Percentiles rank a stretch among this genome's conserved stretches.
Conservation (phyloP, 1,139 yeast species). For the Geotrichum phurueaensis region DNA sequence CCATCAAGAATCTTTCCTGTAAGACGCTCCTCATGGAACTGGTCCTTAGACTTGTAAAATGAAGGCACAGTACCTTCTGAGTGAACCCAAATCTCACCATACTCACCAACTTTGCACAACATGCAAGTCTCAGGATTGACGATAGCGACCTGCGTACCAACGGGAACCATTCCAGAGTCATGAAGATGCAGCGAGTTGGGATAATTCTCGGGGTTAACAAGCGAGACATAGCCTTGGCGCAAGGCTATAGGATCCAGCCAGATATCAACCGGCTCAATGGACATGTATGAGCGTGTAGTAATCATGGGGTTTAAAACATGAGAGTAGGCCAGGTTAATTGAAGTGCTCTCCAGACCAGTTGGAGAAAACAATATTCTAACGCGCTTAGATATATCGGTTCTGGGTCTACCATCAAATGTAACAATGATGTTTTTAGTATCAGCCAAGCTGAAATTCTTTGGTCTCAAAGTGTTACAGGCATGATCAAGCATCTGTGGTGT, state of each 20-base stretch:
- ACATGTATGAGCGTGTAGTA: conserved; percentile 79
- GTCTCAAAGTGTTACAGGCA: conserved; percentile 58
- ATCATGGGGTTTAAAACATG: conserved; percentile 80
- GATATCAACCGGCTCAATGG: conserved; percentile 81
- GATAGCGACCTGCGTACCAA: conserved; percentile 86
- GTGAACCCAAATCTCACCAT: conserved; percentile 95
- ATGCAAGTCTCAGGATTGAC: conserved; percentile 87
- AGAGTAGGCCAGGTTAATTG: conserved; percentile 72
- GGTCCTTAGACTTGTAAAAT: conserved; percentile 50
- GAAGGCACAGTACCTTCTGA: conserved; percentile 74
- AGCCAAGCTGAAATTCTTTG: conserved; percentile 57
- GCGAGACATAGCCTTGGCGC: conserved; percentile 77
- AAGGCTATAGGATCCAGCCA: conserved; percentile 84
- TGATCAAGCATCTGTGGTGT: conserved; percentile 81
- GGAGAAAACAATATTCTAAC: conserved; percentile 60
- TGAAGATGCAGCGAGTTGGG: conserved; percentile 72
- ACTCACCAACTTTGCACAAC: conserved; percentile 85
- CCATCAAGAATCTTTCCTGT: conserved; percentile 56
- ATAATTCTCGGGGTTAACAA: conserved; percentile 66
- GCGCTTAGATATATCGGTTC: conserved; percentile 47
- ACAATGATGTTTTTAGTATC: conserved; percentile 78
- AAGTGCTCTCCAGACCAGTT: conserved; percentile 60
- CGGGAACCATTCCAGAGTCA: conserved; percentile 95
- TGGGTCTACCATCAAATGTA: conserved; percentile 71
- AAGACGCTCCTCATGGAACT: conserved; percentile 46